These are phyloP conservation scores for Xanthoconium separans DNA, from an alignment of 1,284 basidiomycete genomes.

Conservation along the genomic window DNA sequence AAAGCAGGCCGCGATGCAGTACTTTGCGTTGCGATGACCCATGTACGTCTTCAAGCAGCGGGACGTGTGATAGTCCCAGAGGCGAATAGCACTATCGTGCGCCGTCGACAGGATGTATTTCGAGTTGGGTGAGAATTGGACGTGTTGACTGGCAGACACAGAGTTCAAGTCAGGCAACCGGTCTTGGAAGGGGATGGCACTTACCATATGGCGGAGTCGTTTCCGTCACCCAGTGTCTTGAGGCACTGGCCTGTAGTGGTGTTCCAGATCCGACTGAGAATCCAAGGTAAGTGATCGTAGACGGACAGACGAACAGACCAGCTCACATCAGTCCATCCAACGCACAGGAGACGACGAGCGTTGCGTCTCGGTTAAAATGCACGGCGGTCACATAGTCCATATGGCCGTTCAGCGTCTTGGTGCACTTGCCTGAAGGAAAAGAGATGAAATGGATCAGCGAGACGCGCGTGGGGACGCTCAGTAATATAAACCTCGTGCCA, in stretches of 20 bases:
- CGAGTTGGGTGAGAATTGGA: slow-evolving; percentile 92
- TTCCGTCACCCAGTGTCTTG: slow-evolving; percentile 92
- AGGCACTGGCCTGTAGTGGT: slow-evolving; percentile 90
- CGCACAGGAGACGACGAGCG: slow-evolving; percentile 87
- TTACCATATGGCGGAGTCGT: slow-evolving; percentile 78
- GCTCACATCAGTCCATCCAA: slow-evolving; percentile 93
- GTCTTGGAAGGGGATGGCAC: slow-evolving; percentile 35
- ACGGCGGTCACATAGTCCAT: slow-evolving; percentile 94
- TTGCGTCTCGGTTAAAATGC: slow-evolving; percentile 91
- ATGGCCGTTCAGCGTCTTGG: slow-evolving; percentile 88
- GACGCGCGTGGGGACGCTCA: background rate
- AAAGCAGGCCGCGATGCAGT: slow-evolving; percentile 77
- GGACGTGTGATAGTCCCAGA: slow-evolving; percentile 94
- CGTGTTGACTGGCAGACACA: slow-evolving; percentile 61
- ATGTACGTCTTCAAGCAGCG: slow-evolving; percentile 90
- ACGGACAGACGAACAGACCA: background rate
- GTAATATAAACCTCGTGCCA: slow-evolving; percentile 59
- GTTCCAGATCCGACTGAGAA: slow-evolving; percentile 89
- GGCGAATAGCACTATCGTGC: slow-evolving; percentile 85
- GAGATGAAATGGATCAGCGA: background rate
- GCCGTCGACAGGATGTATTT: slow-evolving; percentile 91
- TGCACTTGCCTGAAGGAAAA: slow-evolving; percentile 60
- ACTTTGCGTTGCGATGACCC: slow-evolving; percentile 79
- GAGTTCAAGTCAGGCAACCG: background rate
- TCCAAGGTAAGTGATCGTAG: background rate